Percentiles rank a stretch among this genome's conserved stretches.
Evolutionary conservation across 305 asterid species (phyloP).

Genomic region (Petunia hybrid): DNA sequence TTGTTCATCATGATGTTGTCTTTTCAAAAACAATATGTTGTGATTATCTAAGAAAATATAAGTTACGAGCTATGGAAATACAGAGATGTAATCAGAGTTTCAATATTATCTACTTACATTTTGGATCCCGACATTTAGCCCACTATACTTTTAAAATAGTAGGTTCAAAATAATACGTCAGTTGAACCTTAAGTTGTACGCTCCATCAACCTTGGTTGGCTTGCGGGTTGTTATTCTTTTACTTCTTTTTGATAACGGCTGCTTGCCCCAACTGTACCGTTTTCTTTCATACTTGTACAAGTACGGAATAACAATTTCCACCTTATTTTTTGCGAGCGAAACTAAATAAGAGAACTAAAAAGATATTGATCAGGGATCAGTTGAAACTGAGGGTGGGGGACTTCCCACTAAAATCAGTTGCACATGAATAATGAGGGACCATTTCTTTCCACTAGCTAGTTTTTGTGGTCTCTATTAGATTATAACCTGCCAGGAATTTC

Average conservation of each 20-base stretch:
- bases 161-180: too few relatives aligned
- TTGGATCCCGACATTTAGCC: too few relatives aligned
- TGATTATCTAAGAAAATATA: slow-evolving; percentile 1
- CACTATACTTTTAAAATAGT: too few relatives aligned
- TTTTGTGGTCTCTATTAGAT: slow-evolving; percentile 27
- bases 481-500: slow-evolving; percentile 10
- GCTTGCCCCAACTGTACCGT: too few relatives aligned
- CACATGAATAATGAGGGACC: slow-evolving; percentile 30
- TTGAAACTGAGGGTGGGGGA: slow-evolving; percentile 13
- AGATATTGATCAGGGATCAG: slow-evolving; percentile 25
- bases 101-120: too few relatives aligned
- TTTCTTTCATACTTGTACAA: too few relatives aligned
- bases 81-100: too few relatives aligned
- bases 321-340: neutral
- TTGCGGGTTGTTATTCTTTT: too few relatives aligned
- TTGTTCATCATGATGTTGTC: neutral
- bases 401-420: slow-evolving; percentile 26
- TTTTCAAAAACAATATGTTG: slow-evolving; percentile 6
- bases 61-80: neutral
- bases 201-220: too few relatives aligned
- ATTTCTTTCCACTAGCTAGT: slow-evolving; percentile 22
- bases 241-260: too few relatives aligned
- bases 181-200: too few relatives aligned
- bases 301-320: too few relatives aligned
- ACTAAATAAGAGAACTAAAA: neutral